Evolutionary conservation across 768 basidiomycete genomes (phyloP), one percentile per base, ranked within the genome.

Genomic region (Pulveroboletus sp.): DNA sequence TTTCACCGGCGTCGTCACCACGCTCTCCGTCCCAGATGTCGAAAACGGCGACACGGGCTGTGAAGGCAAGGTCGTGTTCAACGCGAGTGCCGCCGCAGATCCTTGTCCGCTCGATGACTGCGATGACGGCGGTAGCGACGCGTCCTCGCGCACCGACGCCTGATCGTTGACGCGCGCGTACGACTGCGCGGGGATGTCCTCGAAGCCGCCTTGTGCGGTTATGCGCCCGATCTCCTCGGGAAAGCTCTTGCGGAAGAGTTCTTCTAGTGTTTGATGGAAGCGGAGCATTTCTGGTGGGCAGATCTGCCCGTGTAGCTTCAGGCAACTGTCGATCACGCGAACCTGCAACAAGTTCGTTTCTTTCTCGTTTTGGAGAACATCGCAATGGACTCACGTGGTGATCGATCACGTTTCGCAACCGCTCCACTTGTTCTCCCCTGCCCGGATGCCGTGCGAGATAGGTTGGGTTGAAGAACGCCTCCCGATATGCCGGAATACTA

Each of bases 221-320:
- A 93, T 71, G 5, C 86, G 81, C 43, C 79, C 77, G 38, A 93
- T 86, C 63, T 93, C 90, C 31, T 92, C 90, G 4, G 79, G 68
- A 70, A 90, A 93, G 61, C 90, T 90, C 67, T 86, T 89, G 47
- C 74, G 79, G 75, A 91, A 93, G 68, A 93, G 86, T 53, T 79
- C 83, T 63, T 89, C 85, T 38, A 98, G 74, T 0, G 91, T 92
- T 51, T 86, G 84, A 63, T 98, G 94, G 78, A 97, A 97, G 5
- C 83, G 79, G n/a, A 86, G 71, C 78, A 96, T 95, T 64, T 93
- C 92, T 12, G 82, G 78, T 0, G 89, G 81, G 63, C 92, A 93
- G 26, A 95, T 70, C 38, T 82, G 76, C 2, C 82, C 83, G 63
- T 98, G 93, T 6, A 97, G 76, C 57, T 80, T 82, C 45, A 97